Evolutionary conservation across 345 rosid genomes (phyloP), one percentile per base, ranked within the genome.

Genomic region (Eucalyptus curtisii): DNA sequence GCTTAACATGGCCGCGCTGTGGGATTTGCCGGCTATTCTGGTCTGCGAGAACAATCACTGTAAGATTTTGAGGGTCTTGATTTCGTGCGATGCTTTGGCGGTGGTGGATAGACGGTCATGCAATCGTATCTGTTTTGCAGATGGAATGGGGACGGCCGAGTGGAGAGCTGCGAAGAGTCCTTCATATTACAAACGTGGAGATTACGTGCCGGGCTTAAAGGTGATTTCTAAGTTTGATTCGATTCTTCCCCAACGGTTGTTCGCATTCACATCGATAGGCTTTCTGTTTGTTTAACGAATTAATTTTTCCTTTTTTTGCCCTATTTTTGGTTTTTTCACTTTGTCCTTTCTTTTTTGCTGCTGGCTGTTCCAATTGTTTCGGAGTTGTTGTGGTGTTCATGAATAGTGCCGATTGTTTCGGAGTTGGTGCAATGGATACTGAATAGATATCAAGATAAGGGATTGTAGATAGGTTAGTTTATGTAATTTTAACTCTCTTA

Each of bases 81-180:
- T 50, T 86, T 86, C 50, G 88, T 86, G 76, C 40, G 14, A 27
- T 40, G 85, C 49, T 50, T 49, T 76, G 30, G 66, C 17, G 50
- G 3, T 44, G 49, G 44, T 25, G 61, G 50, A 71, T 49, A 8
- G 25, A 33, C 22, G 27, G 64, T 64, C 40, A 86, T 50, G 80
- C 44, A 68, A 68, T 66, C 42, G 24, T 11, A 49, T 44, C 66
- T 76, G 88, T 50, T 87, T 59, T 86, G 89, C 86, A 96, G 99
- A 98, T 95, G 99, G 99, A 88, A 97, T 97, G 99, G 99, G 99
- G 47, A 98, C 99, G 25, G 99, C 99, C 10, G 99, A 97, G 86
- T 97, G 99, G 99, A 97, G 99, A 92, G 97, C 99, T 6, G 95
- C 99, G 2, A 98, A 98, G 97, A 97, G 95, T 90, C 93, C 99